These are phyloP conservation scores for Lunasporangiospora selenospora DNA, from an alignment of 192 early-diverging fungal genomes.

Conservation along the genomic window DNA sequence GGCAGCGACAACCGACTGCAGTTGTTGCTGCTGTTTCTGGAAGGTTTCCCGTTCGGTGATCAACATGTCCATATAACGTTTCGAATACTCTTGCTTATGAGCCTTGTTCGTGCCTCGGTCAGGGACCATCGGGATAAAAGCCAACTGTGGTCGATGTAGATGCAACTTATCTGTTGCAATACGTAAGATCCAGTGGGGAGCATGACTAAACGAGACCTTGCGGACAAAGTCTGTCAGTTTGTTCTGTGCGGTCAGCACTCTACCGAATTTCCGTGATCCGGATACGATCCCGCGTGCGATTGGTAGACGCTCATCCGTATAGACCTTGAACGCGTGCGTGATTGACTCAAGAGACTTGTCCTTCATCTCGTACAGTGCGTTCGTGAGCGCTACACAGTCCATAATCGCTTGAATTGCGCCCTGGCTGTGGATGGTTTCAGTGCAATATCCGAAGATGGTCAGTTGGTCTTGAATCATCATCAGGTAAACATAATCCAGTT, in stretches of 20 bases:
- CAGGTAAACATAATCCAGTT: no score
- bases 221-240: conserved; percentile 26
- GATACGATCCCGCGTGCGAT: conserved; percentile 9
- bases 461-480: no score
- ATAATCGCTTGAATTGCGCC: conserved; percentile 37
- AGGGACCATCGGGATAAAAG: conserved; percentile 37
- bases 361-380: conserved; percentile 41
- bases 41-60: not conserved
- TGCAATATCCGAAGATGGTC: no score
- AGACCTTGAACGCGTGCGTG: conserved; percentile 30
- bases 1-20: no score
- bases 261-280: conserved; percentile 26
- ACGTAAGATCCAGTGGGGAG: conserved; percentile 25
- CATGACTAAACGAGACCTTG: conserved; percentile 24
- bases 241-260: conserved; percentile 14
- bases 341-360: conserved; percentile 16
- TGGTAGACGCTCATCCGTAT: conserved; percentile 16
- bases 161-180: conserved; percentile 29
- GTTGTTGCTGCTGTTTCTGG: not conserved
- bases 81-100: conserved; percentile 28
- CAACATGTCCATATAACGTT: conserved; percentile 11
- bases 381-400: conserved; percentile 27
- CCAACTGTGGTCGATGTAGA: conserved; percentile 34
- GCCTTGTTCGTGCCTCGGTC: conserved; percentile 26
- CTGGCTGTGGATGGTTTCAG: conserved; percentile 10